phyloP scores from a whole-genome alignment of 225 moss, liverwort and hornwort genomes.

The Lunularia cruciata region DNA sequence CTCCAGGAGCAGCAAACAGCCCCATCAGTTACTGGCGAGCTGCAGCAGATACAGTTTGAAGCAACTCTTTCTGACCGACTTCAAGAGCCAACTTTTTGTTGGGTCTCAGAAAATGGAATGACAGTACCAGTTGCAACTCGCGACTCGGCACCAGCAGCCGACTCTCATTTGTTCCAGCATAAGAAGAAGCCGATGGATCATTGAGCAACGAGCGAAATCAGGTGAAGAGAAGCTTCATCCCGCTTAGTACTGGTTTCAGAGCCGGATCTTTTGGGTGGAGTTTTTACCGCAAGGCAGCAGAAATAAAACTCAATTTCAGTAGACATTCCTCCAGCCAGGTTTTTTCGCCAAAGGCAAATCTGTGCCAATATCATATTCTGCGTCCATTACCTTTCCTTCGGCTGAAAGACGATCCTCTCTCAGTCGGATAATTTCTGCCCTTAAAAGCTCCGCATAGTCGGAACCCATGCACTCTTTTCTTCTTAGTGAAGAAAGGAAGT shows the following conservation, averaged over 20 bases:
- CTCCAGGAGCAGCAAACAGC: too few relatives aligned
- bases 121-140: too few relatives aligned
- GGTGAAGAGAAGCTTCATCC: too few relatives aligned
- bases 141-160: too few relatives aligned
- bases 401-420: conserved; percentile 34
- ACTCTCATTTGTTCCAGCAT: too few relatives aligned
- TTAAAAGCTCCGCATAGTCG: conserved; percentile 45
- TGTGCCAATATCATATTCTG: background rate
- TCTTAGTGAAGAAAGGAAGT: conserved; percentile 24
- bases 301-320: background rate
- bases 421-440: conserved; percentile 39
- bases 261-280: background rate
- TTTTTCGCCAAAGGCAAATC: conserved; percentile 7
- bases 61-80: too few relatives aligned
- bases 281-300: background rate
- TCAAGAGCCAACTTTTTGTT: too few relatives aligned
- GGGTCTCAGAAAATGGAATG: too few relatives aligned
- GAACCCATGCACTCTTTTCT: conserved; percentile 46
- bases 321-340: conserved; percentile 18
- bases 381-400: conserved; percentile 22
- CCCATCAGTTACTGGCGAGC: too few relatives aligned
- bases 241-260: background rate
- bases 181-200: too few relatives aligned
- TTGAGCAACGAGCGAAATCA: too few relatives aligned
- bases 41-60: too few relatives aligned